Percentiles rank a stretch among this genome's conserved stretches.
Evolutionary conservation across 108 stramenopile species (phyloP).

Genomic region (Nitzschia palea): DNA sequence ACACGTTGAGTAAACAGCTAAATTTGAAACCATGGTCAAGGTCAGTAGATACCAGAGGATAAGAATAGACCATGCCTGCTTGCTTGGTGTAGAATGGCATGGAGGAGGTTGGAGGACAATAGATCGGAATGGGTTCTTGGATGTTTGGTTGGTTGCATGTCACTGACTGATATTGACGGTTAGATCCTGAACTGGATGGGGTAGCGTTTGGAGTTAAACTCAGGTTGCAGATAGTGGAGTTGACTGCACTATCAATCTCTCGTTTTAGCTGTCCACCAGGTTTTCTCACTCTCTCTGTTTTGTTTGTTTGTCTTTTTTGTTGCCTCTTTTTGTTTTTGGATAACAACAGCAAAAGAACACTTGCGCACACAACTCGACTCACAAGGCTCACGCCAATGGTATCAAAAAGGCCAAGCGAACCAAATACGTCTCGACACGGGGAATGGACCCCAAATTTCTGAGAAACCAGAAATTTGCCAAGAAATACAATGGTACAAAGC

Average conservation of each 20-base stretch:
- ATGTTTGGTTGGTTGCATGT: too few species aligned
- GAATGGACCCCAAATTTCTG: conserved; percentile 93
- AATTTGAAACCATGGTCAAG: conserved; percentile 40
- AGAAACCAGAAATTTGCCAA: conserved; percentile 92
- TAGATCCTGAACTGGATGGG: too few species aligned
- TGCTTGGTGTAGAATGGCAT: too few species aligned
- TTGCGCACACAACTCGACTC: conserved; percentile 90
- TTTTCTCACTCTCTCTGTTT: conserved; percentile 2
- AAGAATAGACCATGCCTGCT: too few species aligned
- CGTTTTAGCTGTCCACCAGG: too few species aligned
- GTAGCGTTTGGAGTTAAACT: too few species aligned
- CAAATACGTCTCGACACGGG: conserved; percentile 76
- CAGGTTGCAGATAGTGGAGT: neutral
- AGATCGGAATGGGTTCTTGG: too few species aligned
- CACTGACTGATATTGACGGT: too few species aligned
- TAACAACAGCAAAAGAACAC: conserved; percentile 91
- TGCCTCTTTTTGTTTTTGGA: neutral
- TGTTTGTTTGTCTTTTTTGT: too few species aligned
- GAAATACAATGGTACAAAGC: conserved; percentile 89
- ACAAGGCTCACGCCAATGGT: conserved; percentile 92
- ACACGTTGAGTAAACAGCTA: neutral
- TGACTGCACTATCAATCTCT: neutral
- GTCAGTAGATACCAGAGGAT: too few species aligned
- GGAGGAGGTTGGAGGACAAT: too few species aligned
- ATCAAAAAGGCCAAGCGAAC: conserved; percentile 89